Evolutionary conservation across 176 grass and related monocot genomes (phyloP).

Genomic region (Tuctoria greenei): DNA sequence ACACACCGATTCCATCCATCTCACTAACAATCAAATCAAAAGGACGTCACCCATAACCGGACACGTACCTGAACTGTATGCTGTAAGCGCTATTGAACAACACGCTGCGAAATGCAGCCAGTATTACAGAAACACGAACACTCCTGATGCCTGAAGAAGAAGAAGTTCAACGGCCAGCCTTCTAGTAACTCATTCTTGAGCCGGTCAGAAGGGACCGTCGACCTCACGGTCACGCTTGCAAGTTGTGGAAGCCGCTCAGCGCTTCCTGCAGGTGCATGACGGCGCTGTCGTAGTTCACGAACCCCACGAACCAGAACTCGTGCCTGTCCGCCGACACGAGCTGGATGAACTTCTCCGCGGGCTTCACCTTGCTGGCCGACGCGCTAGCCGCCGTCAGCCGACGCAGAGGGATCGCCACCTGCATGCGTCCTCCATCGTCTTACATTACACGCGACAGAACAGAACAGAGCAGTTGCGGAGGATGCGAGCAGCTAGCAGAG

Average conservation of each 20-base stretch:
- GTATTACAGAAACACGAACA: not conserved
- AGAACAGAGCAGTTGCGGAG: not conserved
- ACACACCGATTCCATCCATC: not conserved
- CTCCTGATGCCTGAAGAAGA: not conserved
- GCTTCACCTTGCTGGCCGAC: conserved; percentile 56
- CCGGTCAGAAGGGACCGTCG: not conserved
- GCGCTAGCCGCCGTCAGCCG: conserved; percentile 64
- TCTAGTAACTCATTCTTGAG: not conserved
- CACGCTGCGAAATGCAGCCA: not conserved
- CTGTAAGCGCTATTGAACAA: not conserved
- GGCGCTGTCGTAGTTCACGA: conserved; percentile 76
- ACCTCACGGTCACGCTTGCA: not conserved
- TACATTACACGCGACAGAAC: not conserved
- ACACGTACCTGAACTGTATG: not conserved
- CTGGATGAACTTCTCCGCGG: conserved; percentile 82
- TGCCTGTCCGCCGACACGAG: conserved; percentile 63
- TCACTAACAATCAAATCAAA: not conserved
- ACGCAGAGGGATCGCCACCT: conserved; percentile 74
- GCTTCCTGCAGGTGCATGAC: conserved; percentile 59
- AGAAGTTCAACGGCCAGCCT: not conserved
- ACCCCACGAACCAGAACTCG: conserved; percentile 88
- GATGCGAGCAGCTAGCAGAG: not conserved
- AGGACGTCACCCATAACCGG: not conserved
- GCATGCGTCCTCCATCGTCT: conserved; percentile 7
- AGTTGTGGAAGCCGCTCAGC: conserved; percentile 30